These are phyloP conservation scores for Calonectria multiphialidica DNA, from an alignment of 2,329 filamentous ascomycete species.

Conservation along the genomic window DNA sequence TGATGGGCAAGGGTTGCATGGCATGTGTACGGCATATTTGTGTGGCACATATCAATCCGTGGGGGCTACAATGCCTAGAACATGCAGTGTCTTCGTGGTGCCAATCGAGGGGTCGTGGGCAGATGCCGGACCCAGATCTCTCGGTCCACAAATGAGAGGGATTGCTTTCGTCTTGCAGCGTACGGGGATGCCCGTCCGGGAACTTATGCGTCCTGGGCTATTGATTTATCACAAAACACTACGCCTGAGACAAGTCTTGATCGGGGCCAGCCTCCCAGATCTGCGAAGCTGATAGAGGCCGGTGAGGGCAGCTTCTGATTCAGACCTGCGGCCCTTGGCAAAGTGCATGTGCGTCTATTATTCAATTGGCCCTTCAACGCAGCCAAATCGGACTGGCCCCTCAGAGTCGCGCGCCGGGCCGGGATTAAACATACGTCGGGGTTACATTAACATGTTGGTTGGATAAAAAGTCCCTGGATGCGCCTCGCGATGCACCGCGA, in stretches of 20 bases:
- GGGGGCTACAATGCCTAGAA: neutral
- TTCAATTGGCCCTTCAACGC: neutral
- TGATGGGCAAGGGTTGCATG: neutral
- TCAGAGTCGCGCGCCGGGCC: neutral
- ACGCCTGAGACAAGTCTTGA: neutral
- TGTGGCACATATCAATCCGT: neutral
- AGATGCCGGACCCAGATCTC: neutral
- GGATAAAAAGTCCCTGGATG: neutral
- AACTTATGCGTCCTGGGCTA: neutral
- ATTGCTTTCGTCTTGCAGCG: neutral
- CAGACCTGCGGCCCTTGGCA: neutral
- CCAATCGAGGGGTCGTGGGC: neutral
- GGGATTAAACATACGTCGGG: neutral
- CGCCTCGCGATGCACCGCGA: neutral
- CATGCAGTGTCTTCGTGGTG: neutral
- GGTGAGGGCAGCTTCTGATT: neutral
- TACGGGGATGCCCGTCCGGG: neutral
- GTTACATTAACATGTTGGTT: neutral
- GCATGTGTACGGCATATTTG: neutral
- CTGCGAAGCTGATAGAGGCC: neutral
- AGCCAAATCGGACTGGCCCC: neutral
- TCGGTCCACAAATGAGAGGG: neutral
- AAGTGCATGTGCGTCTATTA: neutral
- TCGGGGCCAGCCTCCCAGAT: neutral
- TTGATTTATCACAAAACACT: neutral